Evolutionary conservation across 441 rosid genomes (phyloP).

Genomic region (Croton setiger): DNA sequence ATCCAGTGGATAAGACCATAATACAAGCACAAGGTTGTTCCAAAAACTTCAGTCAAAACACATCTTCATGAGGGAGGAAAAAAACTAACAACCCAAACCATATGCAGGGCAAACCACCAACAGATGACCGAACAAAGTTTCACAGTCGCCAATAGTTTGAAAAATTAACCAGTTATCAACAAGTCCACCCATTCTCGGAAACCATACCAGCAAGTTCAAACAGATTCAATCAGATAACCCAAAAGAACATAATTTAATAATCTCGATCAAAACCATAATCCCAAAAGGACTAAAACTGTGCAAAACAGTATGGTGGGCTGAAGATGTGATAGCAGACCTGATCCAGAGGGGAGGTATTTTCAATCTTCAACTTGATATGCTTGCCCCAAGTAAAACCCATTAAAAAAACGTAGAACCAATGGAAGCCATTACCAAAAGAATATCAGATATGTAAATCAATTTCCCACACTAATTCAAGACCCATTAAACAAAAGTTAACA

Average conservation of each 20-base stretch:
- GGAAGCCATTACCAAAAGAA: conserved; percentile 16
- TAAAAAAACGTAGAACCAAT: not conserved
- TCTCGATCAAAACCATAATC: not conserved
- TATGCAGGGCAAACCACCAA: conserved; percentile 18
- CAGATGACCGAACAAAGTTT: conserved; percentile 7
- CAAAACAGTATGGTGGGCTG: not conserved
- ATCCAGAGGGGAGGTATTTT: conserved; percentile 5
- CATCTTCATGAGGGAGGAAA: conserved; percentile 19
- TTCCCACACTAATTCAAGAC: conserved; percentile 10
- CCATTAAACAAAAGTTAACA: conserved; percentile 13
- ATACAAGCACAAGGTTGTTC: conserved; percentile 20
- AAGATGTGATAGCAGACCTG: conserved; percentile 17
- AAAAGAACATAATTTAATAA: not conserved
- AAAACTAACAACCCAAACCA: conserved; percentile 12
- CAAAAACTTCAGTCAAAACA: conserved; percentile 22
- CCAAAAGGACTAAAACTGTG: not conserved
- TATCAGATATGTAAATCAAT: conserved; percentile 18
- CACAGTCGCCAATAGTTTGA: conserved; percentile 9
- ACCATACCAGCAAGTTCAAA: conserved; percentile 6
- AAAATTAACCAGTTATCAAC: conserved; percentile 20
- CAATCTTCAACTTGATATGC: conserved; percentile 11
- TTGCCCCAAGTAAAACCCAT: conserved; percentile 5
- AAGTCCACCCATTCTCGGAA: conserved; percentile 12
- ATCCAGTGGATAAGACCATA: conserved; percentile 26
- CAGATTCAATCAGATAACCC: not conserved